phyloP scores from a whole-genome alignment of 805 yeast genomes.

The Yamadazyma sp. region DNA sequence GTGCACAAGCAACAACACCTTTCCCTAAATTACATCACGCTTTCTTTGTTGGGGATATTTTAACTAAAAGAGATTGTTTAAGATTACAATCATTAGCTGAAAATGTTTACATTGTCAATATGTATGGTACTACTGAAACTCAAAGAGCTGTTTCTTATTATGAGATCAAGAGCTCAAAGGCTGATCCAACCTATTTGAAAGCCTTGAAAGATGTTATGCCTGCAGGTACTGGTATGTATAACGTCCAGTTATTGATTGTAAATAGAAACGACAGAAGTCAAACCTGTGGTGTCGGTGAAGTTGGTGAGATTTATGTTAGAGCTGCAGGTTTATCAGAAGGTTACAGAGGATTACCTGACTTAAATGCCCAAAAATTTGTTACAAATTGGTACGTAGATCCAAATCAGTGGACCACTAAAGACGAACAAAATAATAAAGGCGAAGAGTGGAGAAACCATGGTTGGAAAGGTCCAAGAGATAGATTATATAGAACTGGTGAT shows the following conservation, averaged over 20 bases:
- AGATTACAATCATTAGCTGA: conserved; percentile 89
- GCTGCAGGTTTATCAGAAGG: conserved; percentile 99
- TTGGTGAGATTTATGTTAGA: conserved; percentile 97
- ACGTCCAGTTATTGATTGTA: conserved; percentile 91
- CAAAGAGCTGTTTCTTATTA: conserved; percentile 96
- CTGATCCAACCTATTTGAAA: conserved; percentile 71
- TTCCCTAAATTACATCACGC: conserved; percentile 91
- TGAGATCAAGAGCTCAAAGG: conserved; percentile 72
- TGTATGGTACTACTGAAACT: conserved; percentile 99
- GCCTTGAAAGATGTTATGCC: conserved; percentile 94
- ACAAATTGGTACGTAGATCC: conserved; percentile 85
- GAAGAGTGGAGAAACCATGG: conserved; percentile 67
- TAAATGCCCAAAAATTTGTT: conserved; percentile 83
- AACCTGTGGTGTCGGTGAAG: conserved; percentile 97
- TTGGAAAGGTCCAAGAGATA: conserved; percentile 94
- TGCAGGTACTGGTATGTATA: conserved; percentile 96
- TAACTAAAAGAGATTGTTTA: conserved; percentile 95
- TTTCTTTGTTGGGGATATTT: conserved; percentile 95
- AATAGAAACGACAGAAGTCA: conserved; percentile 85
- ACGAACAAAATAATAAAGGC: conserved; percentile 39
- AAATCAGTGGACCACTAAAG: conserved; percentile 58
- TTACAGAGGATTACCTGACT: conserved; percentile 85
- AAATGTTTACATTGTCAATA: conserved; percentile 86
- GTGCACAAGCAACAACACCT: conserved; percentile 90
- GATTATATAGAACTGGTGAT: conserved; percentile 96